Evolutionary conservation across 306 rosid species (phyloP).

Genomic region (Fragaria ananassa): DNA sequence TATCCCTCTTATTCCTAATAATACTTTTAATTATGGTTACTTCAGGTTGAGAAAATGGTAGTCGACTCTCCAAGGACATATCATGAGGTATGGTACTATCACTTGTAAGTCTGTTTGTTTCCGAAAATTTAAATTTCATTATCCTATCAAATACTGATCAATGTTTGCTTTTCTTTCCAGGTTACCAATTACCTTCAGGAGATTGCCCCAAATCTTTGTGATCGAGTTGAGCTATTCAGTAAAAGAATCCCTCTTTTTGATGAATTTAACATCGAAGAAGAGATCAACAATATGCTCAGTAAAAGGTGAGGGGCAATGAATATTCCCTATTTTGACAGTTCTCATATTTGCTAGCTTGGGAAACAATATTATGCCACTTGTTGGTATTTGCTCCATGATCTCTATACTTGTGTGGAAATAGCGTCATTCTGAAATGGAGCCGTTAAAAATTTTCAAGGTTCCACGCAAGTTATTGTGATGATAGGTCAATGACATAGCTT

Average conservation of each 20-base stretch:
- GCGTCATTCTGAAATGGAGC: not conserved
- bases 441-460: not conserved
- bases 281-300: constrained; percentile 78
- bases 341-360: constrained; percentile 17
- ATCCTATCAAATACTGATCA: constrained; percentile 2
- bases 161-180: constrained; percentile 41
- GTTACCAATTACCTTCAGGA: constrained; percentile 97
- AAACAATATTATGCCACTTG: not conserved
- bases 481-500: not conserved
- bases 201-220: constrained; percentile 92
- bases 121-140: constrained; percentile 17
- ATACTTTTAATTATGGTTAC: constrained; percentile 24
- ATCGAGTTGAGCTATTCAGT: constrained; percentile 70
- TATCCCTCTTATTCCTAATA: constrained; percentile 25
- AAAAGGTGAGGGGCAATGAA: constrained; percentile 57
- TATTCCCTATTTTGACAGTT: constrained; percentile 21
- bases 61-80: constrained; percentile 93
- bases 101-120: not conserved
- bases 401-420: constrained; percentile 10
- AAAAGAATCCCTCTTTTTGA: constrained; percentile 82
- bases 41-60: constrained; percentile 85
- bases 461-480: not conserved
- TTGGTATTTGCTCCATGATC: constrained; percentile 1
- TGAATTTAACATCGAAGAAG: constrained; percentile 84
- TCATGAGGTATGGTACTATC: constrained; percentile 64